Base-by-base conservation (phyloP, 495 filamentous ascomycete genomes). In the Aspergillus egyptiacus region DNA sequence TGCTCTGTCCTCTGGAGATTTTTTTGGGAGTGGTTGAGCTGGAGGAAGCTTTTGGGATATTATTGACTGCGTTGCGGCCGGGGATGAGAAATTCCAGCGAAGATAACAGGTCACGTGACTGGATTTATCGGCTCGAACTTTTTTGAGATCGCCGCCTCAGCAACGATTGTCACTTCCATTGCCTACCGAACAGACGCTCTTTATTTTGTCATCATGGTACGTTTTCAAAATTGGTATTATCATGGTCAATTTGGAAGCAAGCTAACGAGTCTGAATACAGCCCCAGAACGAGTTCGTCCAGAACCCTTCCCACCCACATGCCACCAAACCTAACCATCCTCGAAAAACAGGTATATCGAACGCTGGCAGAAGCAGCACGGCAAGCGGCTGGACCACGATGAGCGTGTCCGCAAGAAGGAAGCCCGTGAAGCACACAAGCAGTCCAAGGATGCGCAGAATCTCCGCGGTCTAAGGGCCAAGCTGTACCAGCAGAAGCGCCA, bases 401-500 rank as follows among this genome's bases (percentile, higher is more conserved):
- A 97, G 73, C 86, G 90, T 30, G 70, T 70, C 49, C 86, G 93
- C 60, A 98, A 98, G 76, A 83, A 83, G 56, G 70, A 80, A 44
- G 93, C 93, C 44, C 84, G 94, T 68, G 87, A 95, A 70, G 79
- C 78, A 42, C 90, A 97, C 74, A 83, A 87, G 71, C 76, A 77
- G 45, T 91, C 86, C 37, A 73, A 90, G 57, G 80, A 96, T 69
- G 87, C 93, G 13, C 91, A 96, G 72, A 95, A 90, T 65, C 78
- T 96, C 57, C 82, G 83, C 51, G 93, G 94, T 54, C 79, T 96
- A 57, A 76, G 89, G 52, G 93, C 93, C 59, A 99, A 99, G 76
- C 77, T 95, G 61, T 86, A 95, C 75, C 85, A 89, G 66, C 86
- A 96, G 76, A 86, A 93, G 79, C 80, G 93, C 32, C 88, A 90